Evolutionary conservation across 1,284 basidiomycete genomes (phyloP).

Genomic region (Salmacisia buchloeana): DNA sequence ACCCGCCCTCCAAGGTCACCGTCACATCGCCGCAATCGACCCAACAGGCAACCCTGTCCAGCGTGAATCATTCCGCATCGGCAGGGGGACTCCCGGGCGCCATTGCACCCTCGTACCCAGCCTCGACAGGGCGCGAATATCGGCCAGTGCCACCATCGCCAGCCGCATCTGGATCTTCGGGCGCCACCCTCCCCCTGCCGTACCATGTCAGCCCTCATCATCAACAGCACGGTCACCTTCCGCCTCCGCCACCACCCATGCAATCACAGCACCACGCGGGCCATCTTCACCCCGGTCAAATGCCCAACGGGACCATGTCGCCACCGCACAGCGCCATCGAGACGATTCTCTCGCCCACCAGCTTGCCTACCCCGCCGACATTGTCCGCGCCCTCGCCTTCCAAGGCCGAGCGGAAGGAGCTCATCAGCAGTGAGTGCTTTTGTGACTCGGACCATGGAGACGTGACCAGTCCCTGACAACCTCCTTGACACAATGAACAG

Average conservation of each 20-base stretch:
- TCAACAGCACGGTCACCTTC: too few species aligned
- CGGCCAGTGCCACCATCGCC: too few species aligned
- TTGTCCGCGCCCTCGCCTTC: constrained; percentile 11
- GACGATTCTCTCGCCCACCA: constrained; percentile 14
- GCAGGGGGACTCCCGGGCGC: too few species aligned
- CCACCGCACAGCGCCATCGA: constrained; percentile 16
- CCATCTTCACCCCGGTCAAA: not conserved
- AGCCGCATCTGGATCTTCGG: too few species aligned
- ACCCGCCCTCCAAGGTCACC: not conserved
- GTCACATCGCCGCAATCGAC: not conserved
- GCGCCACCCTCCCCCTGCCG: too few species aligned
- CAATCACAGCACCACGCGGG: not conserved
- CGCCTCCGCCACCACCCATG: not conserved
- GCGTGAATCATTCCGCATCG: too few species aligned
- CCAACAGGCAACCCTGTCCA: not conserved
- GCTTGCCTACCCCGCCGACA: constrained; percentile 6
- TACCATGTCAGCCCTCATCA: too few species aligned
- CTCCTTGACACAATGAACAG: constrained; percentile 28
- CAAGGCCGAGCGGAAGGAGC: constrained; percentile 23
- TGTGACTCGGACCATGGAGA: constrained; percentile 25
- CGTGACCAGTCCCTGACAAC: constrained; percentile 42
- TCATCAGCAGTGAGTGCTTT: constrained; percentile 24
- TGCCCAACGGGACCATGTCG: constrained; percentile 19
- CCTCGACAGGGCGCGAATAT: too few species aligned
- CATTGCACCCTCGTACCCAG: too few species aligned